Conservation (phyloP, 257 asterid genomes). For the Nicotiana tabacum region DNA sequence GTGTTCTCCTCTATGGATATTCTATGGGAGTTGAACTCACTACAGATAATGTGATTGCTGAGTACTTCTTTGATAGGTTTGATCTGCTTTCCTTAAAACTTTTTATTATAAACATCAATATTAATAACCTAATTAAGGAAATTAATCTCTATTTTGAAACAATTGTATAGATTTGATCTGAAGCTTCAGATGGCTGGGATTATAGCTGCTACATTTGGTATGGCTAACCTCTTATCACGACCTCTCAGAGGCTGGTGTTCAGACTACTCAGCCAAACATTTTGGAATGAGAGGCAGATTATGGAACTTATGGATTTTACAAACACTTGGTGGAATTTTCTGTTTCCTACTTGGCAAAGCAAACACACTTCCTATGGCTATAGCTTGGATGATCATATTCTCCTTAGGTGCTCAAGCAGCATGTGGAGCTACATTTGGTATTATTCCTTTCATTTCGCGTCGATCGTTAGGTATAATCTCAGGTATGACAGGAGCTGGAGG, state of each 20-base stretch:
- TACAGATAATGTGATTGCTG: slow-evolving; percentile 53
- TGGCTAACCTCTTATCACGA: slow-evolving; percentile 48
- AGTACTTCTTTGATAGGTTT: slow-evolving; percentile 50
- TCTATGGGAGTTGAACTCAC: slow-evolving; percentile 58
- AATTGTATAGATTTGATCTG: slow-evolving; percentile 39
- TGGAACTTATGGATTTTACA: slow-evolving; percentile 52
- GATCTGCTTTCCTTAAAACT: neutral
- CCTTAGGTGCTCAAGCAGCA: slow-evolving; percentile 55
- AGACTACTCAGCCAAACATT: slow-evolving; percentile 24
- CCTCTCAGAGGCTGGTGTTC: slow-evolving; percentile 55
- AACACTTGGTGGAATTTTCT: slow-evolving; percentile 50
- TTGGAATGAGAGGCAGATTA: slow-evolving; percentile 62
- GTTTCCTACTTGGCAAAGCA: slow-evolving; percentile 39
- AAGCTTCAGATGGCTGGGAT: slow-evolving; percentile 51
- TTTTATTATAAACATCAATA: neutral
- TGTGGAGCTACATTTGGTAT: slow-evolving; percentile 53
- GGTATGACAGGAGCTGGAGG: slow-evolving; percentile 65
- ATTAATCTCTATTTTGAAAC: neutral
- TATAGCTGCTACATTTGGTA: slow-evolving; percentile 52
- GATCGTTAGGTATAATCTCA: slow-evolving; percentile 43
- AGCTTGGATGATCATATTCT: slow-evolving; percentile 41
- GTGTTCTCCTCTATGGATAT: slow-evolving; percentile 46
- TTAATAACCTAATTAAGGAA: neutral
- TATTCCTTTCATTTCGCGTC: slow-evolving; percentile 44
- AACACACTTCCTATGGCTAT: slow-evolving; percentile 37